Evolutionary conservation across 208 protist genomes (phyloP), one percentile per base, ranked within the genome.

Genomic region (Porcisia hertigi): DNA sequence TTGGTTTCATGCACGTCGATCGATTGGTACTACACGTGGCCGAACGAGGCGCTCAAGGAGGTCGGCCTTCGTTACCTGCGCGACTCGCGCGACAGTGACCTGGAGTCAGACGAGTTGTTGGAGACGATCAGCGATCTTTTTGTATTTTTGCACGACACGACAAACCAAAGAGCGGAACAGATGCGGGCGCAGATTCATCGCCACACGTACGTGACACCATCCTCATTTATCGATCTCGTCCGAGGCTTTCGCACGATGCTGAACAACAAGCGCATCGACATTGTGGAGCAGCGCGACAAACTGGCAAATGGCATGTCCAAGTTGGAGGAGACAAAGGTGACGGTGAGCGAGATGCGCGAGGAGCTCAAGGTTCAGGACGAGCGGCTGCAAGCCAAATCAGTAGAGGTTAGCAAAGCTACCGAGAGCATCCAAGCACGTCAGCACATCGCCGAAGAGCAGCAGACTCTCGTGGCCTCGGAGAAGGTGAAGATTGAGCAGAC

Each of bases 1-100:
- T 83, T 99, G 1, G 97, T 99, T 54, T 99, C 97, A 73, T 99
- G 96, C 87, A 99, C 97, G 7, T 99, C 97, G 43, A 99, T 99
- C 79, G 98, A 99, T 85, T 99, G 98, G 98, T 99, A 99, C 87
- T 83, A 90, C 57, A 95, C 97, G 67, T 99, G 99, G 99, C 99
- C 99, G 45, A 90, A 90, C 55, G 96, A 99, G 71, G 99, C 99
- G 59, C 91, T 99, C 53, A 91, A 92, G 70, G 98, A 99, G 88
- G 94, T 98, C 30, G 95, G 92, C 54, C 73, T 97, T 55, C 92
- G 94, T 49, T 94, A 93, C 78, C 84, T 98, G 52, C 64, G 89
- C 67, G 92, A 96, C 58, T 85, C 88, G n/a, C 86, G 94, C 53
- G 97, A 98, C 77, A 60, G 23, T 8, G 76, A 89, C 23, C 78